These are phyloP conservation scores for Geotrichum phurueaensis DNA, from an alignment of 1,139 yeast genomes.

Conservation along the genomic window DNA sequence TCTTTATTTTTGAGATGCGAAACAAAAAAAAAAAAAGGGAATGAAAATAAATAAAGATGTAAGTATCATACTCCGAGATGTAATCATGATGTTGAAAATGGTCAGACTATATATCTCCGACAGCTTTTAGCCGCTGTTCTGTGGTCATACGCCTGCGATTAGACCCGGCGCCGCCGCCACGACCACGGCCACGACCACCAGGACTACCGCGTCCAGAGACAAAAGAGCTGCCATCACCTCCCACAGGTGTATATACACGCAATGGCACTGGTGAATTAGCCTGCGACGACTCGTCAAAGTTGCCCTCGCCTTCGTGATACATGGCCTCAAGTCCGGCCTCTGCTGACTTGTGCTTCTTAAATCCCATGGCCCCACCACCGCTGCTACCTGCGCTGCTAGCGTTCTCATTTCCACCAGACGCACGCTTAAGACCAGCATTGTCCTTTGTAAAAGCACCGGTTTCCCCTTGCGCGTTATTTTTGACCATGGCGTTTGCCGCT, in stretches of 20 bases:
- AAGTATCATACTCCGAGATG: neutral
- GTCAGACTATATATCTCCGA: constrained; percentile 15
- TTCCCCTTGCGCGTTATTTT: constrained; percentile 25
- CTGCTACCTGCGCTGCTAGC: constrained; percentile 2
- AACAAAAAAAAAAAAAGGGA: neutral
- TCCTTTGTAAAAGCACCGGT: constrained; percentile 19
- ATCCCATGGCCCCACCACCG: neutral
- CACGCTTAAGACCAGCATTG: constrained; percentile 8
- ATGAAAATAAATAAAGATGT: neutral
- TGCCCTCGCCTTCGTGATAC: constrained; percentile 61
- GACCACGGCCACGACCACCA: constrained; percentile 1
- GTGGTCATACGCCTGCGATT: constrained; percentile 18
- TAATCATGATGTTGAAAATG: neutral
- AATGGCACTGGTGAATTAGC: constrained; percentile 17
- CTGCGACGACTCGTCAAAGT: constrained; percentile 37
- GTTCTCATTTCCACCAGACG: constrained; percentile 23
- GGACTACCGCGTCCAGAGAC: constrained; percentile 6
- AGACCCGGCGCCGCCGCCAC: neutral
- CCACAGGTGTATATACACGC: constrained; percentile 27
- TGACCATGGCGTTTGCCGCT: constrained; percentile 37
- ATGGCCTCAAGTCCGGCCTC: constrained; percentile 42
- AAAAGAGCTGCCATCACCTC: neutral
- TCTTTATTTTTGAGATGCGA: neutral
- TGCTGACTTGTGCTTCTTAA: constrained; percentile 14
- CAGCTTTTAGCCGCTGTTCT: constrained; percentile 20